Base-by-base conservation (phyloP, 2,329 filamentous ascomycete genomes). In the Colletotrichum tropicicola region DNA sequence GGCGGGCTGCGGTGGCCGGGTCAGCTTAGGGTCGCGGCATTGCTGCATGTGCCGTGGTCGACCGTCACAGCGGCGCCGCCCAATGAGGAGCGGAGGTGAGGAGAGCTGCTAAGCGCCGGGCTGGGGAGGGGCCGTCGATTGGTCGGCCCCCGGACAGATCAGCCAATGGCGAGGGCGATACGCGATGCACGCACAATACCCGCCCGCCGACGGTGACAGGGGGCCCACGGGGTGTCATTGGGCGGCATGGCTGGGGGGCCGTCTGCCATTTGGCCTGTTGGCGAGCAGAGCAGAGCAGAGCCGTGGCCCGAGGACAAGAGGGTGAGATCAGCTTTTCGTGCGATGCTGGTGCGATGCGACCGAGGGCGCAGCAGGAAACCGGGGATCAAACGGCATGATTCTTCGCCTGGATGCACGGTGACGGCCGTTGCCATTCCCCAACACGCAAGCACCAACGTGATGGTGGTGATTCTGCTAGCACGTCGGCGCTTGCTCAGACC, bases 31-130 rank as follows among this genome's bases (percentile, higher is more conserved):
- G 51, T 41, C 45, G 48, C 48, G 52, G 51, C 30, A 55, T 65
- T 59, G 57, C 62, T 67, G 65, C 65, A 65, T 56, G 65, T 66
- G 62, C 65, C 45, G 53, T 65, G 43, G 62, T 51, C 43, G 56
- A 56, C 65, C 55, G 53, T 67, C 65, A 67, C 62, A 66, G 56
- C 56, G 51, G 45, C 37, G 10, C 41, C 44, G 58, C 45, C 65
- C 65, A 67, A 67, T 67, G 51, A 52, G 61, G 39, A 52, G 25
- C 45, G 45, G 48, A 49, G 51, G 30, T 15, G 56, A 55, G n/a
- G 61, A 55, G 56, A 52, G 41, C 9, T 48, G 61, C 32, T 67
- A 67, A 67, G 65, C 65, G 65, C 65, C 65, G 56, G 28, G 51
- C 32, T 66, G 13, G 51, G 52, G 56, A 59, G 52, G 56, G 65